Percentiles rank a stretch among this genome's conserved stretches.
Evolutionary conservation across 352 stramenopile species (phyloP).

Genomic region (Globisporangium barbulae): DNA sequence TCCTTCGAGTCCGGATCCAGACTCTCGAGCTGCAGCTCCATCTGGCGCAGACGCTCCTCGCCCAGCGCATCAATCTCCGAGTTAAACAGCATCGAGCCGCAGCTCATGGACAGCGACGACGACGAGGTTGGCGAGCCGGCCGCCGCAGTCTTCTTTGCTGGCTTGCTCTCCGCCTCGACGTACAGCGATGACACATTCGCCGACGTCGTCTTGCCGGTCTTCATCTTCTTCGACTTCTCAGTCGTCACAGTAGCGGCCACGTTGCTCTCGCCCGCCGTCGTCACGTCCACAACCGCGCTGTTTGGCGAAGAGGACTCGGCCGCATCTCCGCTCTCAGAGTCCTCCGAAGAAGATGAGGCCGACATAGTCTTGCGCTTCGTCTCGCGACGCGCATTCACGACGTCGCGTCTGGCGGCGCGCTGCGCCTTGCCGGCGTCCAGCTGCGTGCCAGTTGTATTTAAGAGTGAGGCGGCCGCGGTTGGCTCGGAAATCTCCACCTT

Average conservation of each 20-base stretch:
- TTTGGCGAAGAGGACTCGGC: conserved; percentile 6
- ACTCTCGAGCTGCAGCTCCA: conserved; percentile 82
- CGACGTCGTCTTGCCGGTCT: conserved; percentile 58
- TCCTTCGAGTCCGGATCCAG: conserved; percentile 87
- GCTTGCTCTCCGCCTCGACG: conserved; percentile 8
- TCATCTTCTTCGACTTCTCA: conserved; percentile 71
- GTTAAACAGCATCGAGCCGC: conserved; percentile 26
- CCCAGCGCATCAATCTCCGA: conserved; percentile 58
- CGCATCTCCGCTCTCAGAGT: neutral
- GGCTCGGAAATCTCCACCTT: conserved; percentile 46
- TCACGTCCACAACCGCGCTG: conserved; percentile 1
- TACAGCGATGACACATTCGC: conserved; percentile 20
- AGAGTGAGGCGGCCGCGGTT: neutral
- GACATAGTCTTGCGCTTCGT: conserved; percentile 67
- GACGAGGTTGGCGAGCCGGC: conserved; percentile 13
- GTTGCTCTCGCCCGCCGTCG: conserved; percentile 12
- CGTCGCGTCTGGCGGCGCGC: conserved; percentile 52
- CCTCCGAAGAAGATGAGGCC: neutral
- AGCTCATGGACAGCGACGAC: conserved; percentile 9
- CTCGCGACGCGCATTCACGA: conserved; percentile 69
- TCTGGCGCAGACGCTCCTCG: conserved; percentile 75
- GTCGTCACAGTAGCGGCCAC: conserved; percentile 14
- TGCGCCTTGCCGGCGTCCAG: conserved; percentile 52
- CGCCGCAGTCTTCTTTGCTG: conserved; percentile 11
- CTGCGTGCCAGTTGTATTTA: neutral